Evolutionary conservation across 148 eudicot genomes (phyloP).

Genomic region (Chenopodium suecicum): DNA sequence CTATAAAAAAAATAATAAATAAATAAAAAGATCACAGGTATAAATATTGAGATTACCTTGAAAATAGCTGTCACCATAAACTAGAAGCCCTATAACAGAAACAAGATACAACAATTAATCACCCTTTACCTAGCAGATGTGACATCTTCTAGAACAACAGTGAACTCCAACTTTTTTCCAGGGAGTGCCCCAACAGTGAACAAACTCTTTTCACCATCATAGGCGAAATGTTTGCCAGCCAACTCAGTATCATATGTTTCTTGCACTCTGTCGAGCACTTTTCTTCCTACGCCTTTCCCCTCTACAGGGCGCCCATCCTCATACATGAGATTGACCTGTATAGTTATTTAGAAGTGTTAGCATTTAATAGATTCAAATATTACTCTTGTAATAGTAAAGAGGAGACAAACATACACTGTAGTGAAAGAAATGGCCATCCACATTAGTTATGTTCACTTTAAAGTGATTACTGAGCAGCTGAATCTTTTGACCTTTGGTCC

Average conservation of each 20-base stretch:
- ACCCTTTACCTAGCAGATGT: conserved; percentile 56
- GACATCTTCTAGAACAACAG: conserved; percentile 75
- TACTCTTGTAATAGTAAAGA: neutral
- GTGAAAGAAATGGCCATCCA: conserved; percentile 78
- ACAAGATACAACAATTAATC: neutral
- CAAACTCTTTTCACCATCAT: conserved; percentile 94
- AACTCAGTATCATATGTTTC: conserved; percentile 78
- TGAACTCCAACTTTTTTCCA: conserved; percentile 72
- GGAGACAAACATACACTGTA: conserved; percentile 62
- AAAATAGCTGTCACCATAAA: neutral
- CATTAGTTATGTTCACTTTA: conserved; percentile 67
- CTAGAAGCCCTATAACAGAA: too few species aligned
- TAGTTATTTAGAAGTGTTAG: neutral
- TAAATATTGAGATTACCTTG: neutral
- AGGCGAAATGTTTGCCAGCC: conserved; percentile 81
- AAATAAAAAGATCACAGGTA: neutral
- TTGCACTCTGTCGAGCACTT: conserved; percentile 68
- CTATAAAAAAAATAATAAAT: conserved; percentile 23
- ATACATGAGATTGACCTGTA: conserved; percentile 71
- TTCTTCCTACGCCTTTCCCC: conserved; percentile 80
- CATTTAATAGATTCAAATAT: neutral
- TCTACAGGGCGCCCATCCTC: conserved; percentile 94
- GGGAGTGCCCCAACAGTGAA: conserved; percentile 94
- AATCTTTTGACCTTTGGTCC: conserved; percentile 62
- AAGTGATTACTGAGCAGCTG: conserved; percentile 76